Conservation (phyloP, 192 early-diverging fungal species). For the Rhizophagus clarus region DNA sequence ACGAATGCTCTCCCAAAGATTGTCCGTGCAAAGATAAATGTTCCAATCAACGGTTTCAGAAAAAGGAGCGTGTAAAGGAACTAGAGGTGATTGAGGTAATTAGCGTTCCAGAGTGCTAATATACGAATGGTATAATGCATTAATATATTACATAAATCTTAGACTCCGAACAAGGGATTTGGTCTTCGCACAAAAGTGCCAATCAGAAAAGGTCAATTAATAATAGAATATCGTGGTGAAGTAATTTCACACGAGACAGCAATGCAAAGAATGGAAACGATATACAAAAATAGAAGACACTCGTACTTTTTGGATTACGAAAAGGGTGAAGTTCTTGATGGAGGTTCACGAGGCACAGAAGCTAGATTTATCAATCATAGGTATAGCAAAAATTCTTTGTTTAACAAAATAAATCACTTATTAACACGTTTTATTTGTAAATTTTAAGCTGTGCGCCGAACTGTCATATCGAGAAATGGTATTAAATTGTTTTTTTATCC, state of each 20-base stretch:
- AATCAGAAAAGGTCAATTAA: slow-evolving; percentile 60
- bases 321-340: slow-evolving; percentile 79
- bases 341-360: slow-evolving; percentile 70
- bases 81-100: slow-evolving; percentile 70
- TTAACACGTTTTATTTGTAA: neutral
- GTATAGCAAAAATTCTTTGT: slow-evolving; percentile 19
- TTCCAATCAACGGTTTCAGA: slow-evolving; percentile 77
- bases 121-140: neutral
- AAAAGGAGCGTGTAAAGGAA: slow-evolving; percentile 47
- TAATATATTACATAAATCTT: neutral
- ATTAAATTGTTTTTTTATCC: slow-evolving; percentile 14
- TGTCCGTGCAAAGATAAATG: slow-evolving; percentile 73
- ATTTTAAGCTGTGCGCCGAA: slow-evolving; percentile 75
- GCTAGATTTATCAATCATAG: slow-evolving; percentile 86
- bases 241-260: slow-evolving; percentile 69
- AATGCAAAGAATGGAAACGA: slow-evolving; percentile 70
- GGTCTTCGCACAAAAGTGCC: slow-evolving; percentile 60
- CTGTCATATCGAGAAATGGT: slow-evolving; percentile 91
- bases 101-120: neutral
- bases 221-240: slow-evolving; percentile 86
- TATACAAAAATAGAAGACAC: slow-evolving; percentile 64
- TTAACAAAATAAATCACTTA: neutral
- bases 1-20: slow-evolving; percentile 67
- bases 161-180: slow-evolving; percentile 70
- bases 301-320: slow-evolving; percentile 84